Evolutionary conservation across 805 yeast genomes (phyloP), one percentile per base, ranked within the genome.

Genomic region (Komagataella ulmi): DNA sequence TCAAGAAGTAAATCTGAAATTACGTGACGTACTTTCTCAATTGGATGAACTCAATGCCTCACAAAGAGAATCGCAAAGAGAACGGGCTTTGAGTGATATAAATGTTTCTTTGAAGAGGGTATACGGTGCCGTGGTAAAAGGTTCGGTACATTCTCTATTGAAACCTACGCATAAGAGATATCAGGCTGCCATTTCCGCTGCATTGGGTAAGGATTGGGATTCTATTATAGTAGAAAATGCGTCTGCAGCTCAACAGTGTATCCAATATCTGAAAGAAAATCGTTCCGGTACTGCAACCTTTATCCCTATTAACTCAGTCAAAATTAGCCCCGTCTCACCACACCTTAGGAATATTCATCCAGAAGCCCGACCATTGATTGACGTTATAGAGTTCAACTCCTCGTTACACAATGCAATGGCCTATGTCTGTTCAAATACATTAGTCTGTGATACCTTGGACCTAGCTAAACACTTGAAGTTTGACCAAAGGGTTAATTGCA

Each of bases 211-310:
- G 53, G 76, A 85, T 59, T 77, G 83, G 58, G 96, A 93, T 64
- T 77, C 97, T 0, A 77, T 93, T 17, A 75, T 93, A 17, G 99
- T 93, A 5, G 95, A 88, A 57, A 75, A 79, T 3, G 80, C 82
- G 2, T 79, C 77, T 51, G 78, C 81, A 50, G 95, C 88, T 5
- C 85, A 81, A 57, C 78, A 74, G 52, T 85, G 95, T 63, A 85
- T 93, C 55, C 78, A 80, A 7, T 84, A 83, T 52, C 69, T 91
- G 62, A 87, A 88, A 59, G 90, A 86, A 56, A 91, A 91, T 61
- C 75, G 96, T 56, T 72, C 84, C 10, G 98, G 98, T 48, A 74
- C 77, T 6, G 89, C 93, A 1, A 80, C 95, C 1, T 90, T 93
- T 59, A 84, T 93, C 54, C 98, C 99, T 0, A 68, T 93, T 50